Evolutionary conservation across 306 rosid genomes (phyloP), one percentile per base, ranked within the genome.

Genomic region (Gastrolobium bilobum): DNA sequence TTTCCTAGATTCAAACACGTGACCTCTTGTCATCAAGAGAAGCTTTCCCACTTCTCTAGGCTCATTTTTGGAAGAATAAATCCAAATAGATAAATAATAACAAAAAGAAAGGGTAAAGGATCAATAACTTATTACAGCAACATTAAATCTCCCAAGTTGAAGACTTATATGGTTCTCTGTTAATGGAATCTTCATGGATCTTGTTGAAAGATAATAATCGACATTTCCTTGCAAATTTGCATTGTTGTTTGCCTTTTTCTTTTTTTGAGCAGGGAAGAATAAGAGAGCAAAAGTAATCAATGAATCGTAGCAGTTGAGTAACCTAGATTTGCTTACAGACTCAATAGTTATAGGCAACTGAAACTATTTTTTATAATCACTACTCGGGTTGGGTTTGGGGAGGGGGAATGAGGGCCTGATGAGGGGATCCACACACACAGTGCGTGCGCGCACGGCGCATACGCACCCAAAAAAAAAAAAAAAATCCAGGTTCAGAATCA

Each of bases 161-260:
- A 30, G 48, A 54, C 2, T 30, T 52, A 63, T 3, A n/a, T 35
- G 8, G 4, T 47, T 78, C 71, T 78, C 31, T 75, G 20, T 43
- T 13, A 7, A 48, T 13, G 50, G 31, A 53, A 42, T 58, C 43
- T 57, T 6, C 8, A 3, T 5, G 44, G 13, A 13, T 31, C 43
- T 68, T 33, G 13, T 31, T 64, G 13, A 20, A 14, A 39, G 11
- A 64, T 47, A 5, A 39, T 39, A 15, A 66, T 66, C 43, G 20
- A 10, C 44, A 6, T 47, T 47, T 47, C 44, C 59, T 6, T 48
- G 30, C 53, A 48, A 47, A 47, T 47, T 47, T 48, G 59, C 60
- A 6, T 15, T 66, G 10, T 11, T 43, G 53, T 42, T 66, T 20
- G 71, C 31, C 40, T 58, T 58, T 58, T 58, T 14, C 58, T 11